These are phyloP conservation scores for Didymella segeticola DNA, from an alignment of 2,329 filamentous ascomycete species.

Conservation along the genomic window DNA sequence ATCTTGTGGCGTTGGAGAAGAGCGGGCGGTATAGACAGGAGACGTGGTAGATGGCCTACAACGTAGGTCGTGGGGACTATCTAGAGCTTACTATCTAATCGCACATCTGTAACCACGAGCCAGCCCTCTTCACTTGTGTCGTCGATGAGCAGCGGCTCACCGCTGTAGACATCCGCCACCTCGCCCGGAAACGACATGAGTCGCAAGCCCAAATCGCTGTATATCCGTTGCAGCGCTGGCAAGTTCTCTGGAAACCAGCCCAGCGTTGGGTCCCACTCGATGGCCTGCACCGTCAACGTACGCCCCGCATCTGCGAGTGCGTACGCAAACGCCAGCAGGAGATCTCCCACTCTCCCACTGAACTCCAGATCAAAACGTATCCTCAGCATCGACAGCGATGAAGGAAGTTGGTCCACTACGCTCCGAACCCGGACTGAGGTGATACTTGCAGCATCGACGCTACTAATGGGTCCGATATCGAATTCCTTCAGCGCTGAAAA, in stretches of 20 bases:
- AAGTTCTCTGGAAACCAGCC: slow-evolving; percentile 5
- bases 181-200: not conserved
- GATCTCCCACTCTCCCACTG: not conserved
- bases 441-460: too few relatives aligned
- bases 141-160: slow-evolving; percentile 1
- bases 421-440: not conserved
- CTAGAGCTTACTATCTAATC: not conserved
- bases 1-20: slow-evolving; percentile 66
- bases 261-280: slow-evolving; percentile 3
- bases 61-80: not conserved
- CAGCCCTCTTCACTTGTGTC: slow-evolving; percentile 1
- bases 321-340: not conserved
- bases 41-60: slow-evolving; percentile 63
- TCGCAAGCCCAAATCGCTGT: not conserved
- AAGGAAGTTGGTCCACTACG: not conserved
- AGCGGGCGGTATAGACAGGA: slow-evolving; percentile 70
- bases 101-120: slow-evolving; percentile 4
- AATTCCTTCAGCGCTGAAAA: not conserved
- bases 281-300: not conserved
- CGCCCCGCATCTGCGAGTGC: not conserved
- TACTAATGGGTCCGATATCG: not conserved
- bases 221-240: not conserved
- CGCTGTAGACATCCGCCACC: not conserved
- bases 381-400: not conserved
- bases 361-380: too few relatives aligned